A percentile compares a stretch with the other conserved stretches of the same genome.
These are phyloP conservation scores for Hyphopichia pseudoburtonii DNA, from an alignment of 1,139 yeast genomes.

Conservation along the genomic window DNA sequence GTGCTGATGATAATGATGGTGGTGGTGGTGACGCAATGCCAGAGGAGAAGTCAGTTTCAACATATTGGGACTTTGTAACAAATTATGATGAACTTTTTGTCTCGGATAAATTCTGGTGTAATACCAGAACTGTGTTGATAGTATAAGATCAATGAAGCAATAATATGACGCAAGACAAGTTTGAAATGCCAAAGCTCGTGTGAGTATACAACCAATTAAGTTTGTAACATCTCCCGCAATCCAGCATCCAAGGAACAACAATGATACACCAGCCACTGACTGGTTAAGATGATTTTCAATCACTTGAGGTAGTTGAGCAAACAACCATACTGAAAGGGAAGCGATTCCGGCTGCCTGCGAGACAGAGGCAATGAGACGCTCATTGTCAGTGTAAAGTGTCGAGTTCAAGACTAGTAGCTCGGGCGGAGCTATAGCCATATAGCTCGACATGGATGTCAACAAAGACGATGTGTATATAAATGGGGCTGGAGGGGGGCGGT, in stretches of 20 bases:
- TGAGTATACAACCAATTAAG: conserved; percentile 70
- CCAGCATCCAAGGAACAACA: conserved; percentile 71
- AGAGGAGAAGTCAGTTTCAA: conserved; percentile 9
- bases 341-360: conserved; percentile 24
- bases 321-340: conserved; percentile 57
- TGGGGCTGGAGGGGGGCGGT: no score
- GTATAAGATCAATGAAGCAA: conserved; percentile 66
- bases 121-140: conserved; percentile 56
- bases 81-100: conserved; percentile 23
- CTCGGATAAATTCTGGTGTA: conserved; percentile 21
- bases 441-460: no score
- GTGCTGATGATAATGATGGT: background rate
- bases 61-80: conserved; percentile 25
- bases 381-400: conserved; percentile 6
- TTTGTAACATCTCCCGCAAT: conserved; percentile 79
- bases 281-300: conserved; percentile 68
- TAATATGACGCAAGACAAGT: conserved; percentile 68
- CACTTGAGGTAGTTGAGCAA: conserved; percentile 86
- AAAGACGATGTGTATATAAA: no score
- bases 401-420: no score
- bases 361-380: conserved; percentile 9
- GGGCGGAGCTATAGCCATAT: no score
- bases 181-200: conserved; percentile 75
- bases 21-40: background rate
- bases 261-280: conserved; percentile 82